Percentiles rank a stretch among this genome's conserved stretches.
phyloP scores from a whole-genome alignment of 2,329 filamentous ascomycete genomes.

The Trichoderma pleuroti region DNA sequence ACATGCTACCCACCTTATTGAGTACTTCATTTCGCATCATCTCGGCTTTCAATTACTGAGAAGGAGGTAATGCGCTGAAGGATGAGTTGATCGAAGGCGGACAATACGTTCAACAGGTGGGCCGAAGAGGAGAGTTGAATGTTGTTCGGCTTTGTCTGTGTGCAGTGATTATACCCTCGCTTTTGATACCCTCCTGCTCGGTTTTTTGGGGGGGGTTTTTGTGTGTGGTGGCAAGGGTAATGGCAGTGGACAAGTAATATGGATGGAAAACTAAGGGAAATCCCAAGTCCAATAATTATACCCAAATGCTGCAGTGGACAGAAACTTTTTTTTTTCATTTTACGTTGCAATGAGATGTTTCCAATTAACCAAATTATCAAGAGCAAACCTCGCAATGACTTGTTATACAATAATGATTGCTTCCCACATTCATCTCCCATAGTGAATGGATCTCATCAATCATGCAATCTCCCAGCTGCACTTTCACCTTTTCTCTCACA shows the following conservation, averaged over 20 bases:
- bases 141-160: neutral
- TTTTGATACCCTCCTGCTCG: conserved; percentile 7
- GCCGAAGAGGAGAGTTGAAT: neutral
- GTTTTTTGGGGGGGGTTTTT: neutral
- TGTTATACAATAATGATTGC: neutral
- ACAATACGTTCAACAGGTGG: neutral
- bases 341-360: neutral
- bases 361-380: neutral
- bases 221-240: neutral
- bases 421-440: neutral
- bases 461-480: neutral
- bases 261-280: neutral
- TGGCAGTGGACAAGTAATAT: neutral
- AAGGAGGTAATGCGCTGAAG: neutral
- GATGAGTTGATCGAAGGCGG: neutral
- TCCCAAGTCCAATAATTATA: neutral
- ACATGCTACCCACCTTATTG: neutral
- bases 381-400: conserved; percentile 2
- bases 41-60: neutral
- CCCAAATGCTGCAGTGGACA: neutral
- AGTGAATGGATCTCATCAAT: neutral
- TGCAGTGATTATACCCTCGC: conserved; percentile 3
- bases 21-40: neutral
- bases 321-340: neutral
- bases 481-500: neutral